phyloP scores from a whole-genome alignment of 768 basidiomycete species.

The Leccinum subgranulosum region DNA sequence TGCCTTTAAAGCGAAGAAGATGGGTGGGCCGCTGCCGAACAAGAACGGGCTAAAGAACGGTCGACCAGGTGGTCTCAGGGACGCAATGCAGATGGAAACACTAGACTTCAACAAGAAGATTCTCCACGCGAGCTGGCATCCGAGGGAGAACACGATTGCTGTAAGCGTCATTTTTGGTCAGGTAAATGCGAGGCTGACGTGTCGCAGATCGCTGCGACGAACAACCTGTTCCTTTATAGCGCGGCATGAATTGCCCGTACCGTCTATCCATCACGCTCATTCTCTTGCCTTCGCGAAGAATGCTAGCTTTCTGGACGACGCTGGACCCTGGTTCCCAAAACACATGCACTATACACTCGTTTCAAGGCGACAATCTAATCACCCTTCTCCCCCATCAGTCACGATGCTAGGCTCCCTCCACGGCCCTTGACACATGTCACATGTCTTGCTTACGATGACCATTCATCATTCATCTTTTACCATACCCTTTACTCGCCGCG shows the following conservation, averaged over 20 bases:
- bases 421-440: constrained; percentile 16
- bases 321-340: constrained; percentile 11
- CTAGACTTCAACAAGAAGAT: constrained; percentile 98
- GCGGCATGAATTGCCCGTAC: constrained; percentile 35
- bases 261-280: neutral
- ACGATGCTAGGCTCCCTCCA: constrained; percentile 17
- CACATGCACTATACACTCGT: constrained; percentile 17
- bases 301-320: constrained; percentile 9
- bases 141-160: constrained; percentile 96
- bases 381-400: constrained; percentile 13
- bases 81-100: constrained; percentile 83
- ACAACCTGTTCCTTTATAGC: constrained; percentile 34
- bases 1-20: constrained; percentile 99
- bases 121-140: constrained; percentile 96
- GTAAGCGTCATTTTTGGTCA: constrained; percentile 45
- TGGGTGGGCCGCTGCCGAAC: constrained; percentile 78
- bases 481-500: constrained; percentile 30
- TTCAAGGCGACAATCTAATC: constrained; percentile 29
- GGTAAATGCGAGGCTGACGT: constrained; percentile 6
- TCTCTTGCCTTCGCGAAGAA: constrained; percentile 11
- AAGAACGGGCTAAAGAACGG: constrained; percentile 76
- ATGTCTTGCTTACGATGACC: constrained; percentile 32
- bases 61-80: constrained; percentile 65
- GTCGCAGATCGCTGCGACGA: constrained; percentile 84
- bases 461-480: constrained; percentile 23